phyloP scores from a whole-genome alignment of 2,329 filamentous ascomycete species.

The Xylariaceae sp. region DNA sequence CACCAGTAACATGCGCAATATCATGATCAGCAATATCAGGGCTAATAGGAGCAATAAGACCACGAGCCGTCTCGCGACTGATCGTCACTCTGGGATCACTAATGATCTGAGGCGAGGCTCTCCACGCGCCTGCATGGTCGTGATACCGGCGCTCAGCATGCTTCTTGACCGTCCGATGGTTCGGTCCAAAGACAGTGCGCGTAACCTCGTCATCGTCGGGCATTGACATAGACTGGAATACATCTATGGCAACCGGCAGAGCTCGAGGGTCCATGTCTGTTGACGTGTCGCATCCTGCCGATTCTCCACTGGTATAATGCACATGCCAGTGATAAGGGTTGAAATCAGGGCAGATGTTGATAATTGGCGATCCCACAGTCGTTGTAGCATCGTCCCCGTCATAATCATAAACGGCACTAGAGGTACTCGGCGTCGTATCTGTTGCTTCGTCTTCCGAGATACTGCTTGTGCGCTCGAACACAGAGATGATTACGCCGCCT shows the following conservation, averaged over 20 bases:
- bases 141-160: slow-evolving; percentile 39
- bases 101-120: slow-evolving; percentile 34
- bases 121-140: slow-evolving; percentile 43
- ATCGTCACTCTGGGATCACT: slow-evolving; percentile 41
- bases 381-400: slow-evolving; percentile 25
- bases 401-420: slow-evolving; percentile 28
- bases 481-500: slow-evolving; percentile 36
- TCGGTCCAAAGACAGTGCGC: slow-evolving; percentile 24
- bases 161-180: slow-evolving; percentile 40
- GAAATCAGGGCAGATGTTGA: slow-evolving; percentile 24
- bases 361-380: slow-evolving; percentile 30
- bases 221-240: slow-evolving; percentile 32
- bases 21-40: slow-evolving; percentile 15
- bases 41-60: slow-evolving; percentile 29
- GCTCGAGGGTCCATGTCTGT: slow-evolving; percentile 30
- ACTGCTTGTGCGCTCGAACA: slow-evolving; percentile 49
- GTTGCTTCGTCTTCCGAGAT: slow-evolving; percentile 45
- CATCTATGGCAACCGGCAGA: slow-evolving; percentile 25
- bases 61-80: slow-evolving; percentile 37
- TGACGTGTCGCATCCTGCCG: slow-evolving; percentile 20
- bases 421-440: slow-evolving; percentile 36
- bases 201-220: slow-evolving; percentile 28
- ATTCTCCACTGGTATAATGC: slow-evolving; percentile 30
- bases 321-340: slow-evolving; percentile 39
- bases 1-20: slow-evolving; percentile 27